Evolutionary conservation across 345 rosid species (phyloP).

Genomic region (Mangifera indica): DNA sequence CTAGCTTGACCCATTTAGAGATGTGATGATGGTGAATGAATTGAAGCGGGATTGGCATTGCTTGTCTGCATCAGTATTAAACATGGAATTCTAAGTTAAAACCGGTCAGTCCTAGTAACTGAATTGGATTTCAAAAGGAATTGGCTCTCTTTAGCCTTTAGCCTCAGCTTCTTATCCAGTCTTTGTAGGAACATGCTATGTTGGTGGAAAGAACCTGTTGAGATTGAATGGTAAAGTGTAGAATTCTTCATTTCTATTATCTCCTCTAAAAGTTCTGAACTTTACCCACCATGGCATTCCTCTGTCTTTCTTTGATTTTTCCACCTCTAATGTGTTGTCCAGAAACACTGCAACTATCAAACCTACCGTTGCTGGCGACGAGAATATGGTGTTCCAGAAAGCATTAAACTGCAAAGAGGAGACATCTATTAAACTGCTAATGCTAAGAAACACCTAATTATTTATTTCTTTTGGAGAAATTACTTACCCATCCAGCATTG

Average conservation of each 20-base stretch:
- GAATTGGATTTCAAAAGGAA: conserved; percentile 5
- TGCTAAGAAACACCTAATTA: conserved; percentile 12
- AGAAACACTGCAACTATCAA: conserved; percentile 71
- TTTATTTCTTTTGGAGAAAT: too few relatives aligned
- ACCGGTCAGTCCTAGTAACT: neutral
- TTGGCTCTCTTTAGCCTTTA: neutral
- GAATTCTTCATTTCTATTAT: conserved; percentile 92
- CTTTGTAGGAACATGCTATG: conserved; percentile 28
- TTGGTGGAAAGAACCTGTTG: conserved; percentile 90
- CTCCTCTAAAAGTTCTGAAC: conserved; percentile 85
- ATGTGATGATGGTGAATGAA: neutral
- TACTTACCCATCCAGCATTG: conserved; percentile 74
- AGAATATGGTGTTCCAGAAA: conserved; percentile 79
- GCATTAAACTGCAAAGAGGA: conserved; percentile 68
- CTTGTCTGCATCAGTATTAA: neutral
- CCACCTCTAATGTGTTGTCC: conserved; percentile 80
- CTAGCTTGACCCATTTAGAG: conserved; percentile 10
- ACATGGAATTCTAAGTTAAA: neutral
- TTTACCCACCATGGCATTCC: conserved; percentile 99
- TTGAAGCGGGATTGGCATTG: conserved; percentile 11
- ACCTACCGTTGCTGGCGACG: conserved; percentile 79
- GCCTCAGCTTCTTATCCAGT: neutral
- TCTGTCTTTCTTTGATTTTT: conserved; percentile 79
- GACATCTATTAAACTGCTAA: neutral
- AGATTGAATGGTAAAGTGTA: conserved; percentile 94